Percentiles rank a stretch among this genome's conserved stretches.
These are phyloP conservation scores for Monosporozyma siamensis DNA, from an alignment of 805 yeast genomes.

Conservation along the genomic window DNA sequence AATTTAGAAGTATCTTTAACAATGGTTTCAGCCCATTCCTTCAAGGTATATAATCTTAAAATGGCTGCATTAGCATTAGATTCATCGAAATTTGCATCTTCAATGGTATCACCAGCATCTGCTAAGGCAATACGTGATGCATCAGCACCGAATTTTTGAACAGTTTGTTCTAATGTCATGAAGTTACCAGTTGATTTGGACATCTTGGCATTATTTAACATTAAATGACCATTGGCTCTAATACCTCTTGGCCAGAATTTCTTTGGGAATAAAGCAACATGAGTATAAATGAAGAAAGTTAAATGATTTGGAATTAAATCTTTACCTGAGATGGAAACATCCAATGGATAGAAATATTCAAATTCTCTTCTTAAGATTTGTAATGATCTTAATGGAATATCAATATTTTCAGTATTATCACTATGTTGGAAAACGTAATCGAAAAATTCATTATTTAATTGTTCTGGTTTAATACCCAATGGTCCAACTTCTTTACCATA, in stretches of 20 bases:
- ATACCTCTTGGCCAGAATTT: conserved; percentile 89
- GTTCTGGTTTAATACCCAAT: conserved; percentile 65
- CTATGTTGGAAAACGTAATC: conserved; percentile 78
- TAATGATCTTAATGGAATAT: conserved; percentile 59
- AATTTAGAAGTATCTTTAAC: conserved; percentile 42
- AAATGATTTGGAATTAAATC: conserved; percentile 96
- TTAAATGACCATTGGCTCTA: conserved; percentile 89
- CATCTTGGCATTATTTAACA: conserved; percentile 96
- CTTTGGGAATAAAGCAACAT: conserved; percentile 87
- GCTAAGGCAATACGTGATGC: conserved; percentile 96
- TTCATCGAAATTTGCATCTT: conserved; percentile 97
- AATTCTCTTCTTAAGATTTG: conserved; percentile 81
- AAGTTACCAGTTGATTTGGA: conserved; percentile 97
- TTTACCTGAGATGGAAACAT: conserved; percentile 86
- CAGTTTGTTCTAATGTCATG: conserved; percentile 77
- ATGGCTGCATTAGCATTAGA: conserved; percentile 95
- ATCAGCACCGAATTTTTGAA: conserved; percentile 90
- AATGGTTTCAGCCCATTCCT: conserved; percentile 90
- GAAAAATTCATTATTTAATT: conserved; percentile 87
- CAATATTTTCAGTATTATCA: conserved; percentile 41
- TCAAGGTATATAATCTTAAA: conserved; percentile 80
- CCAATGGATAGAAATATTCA: conserved; percentile 94
- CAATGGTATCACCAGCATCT: conserved; percentile 95
- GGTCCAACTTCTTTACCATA: conserved; percentile 72
- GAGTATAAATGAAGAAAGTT: conserved; percentile 89